Conservation (phyloP, 345 rosid species). For the Corymbia maculata region DNA sequence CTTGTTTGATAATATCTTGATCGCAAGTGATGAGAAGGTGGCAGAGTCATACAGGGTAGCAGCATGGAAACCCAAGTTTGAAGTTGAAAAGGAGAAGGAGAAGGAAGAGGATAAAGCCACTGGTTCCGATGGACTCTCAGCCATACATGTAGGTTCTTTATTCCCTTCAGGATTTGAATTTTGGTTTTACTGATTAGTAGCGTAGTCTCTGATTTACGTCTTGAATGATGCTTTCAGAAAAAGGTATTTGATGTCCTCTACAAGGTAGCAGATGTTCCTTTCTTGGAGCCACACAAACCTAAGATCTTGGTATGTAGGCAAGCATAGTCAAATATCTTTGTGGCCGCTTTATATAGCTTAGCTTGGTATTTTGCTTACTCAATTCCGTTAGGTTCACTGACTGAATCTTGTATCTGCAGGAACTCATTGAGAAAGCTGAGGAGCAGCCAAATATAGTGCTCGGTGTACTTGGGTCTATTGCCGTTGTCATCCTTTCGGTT, state of each 20-base stretch:
- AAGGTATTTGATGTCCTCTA: constrained; percentile 11
- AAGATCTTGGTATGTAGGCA: constrained; percentile 9
- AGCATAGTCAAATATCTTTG: neutral
- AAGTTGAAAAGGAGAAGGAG: constrained; percentile 34
- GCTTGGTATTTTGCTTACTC: neutral
- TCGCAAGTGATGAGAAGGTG: constrained; percentile 29
- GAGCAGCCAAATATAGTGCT: constrained; percentile 34
- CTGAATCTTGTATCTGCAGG: constrained; percentile 8
- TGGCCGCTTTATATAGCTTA: neutral
- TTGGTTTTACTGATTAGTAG: neutral
- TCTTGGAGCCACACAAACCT: constrained; percentile 9
- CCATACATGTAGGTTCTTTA: constrained; percentile 20
- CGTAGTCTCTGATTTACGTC: neutral
- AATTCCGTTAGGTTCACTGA: neutral
- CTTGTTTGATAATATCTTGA: constrained; percentile 40
- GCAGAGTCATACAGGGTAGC: constrained; percentile 21
- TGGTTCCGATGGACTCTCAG: constrained; percentile 18
- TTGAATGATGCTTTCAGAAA: constrained; percentile 5
- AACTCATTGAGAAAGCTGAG: constrained; percentile 40
- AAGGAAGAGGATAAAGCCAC: constrained; percentile 30
- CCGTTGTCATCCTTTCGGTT: constrained; percentile 16
- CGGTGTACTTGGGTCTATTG: constrained; percentile 21
- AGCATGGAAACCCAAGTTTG: constrained; percentile 44
- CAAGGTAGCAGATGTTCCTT: constrained; percentile 13
- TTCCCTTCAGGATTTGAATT: neutral